Base-by-base conservation (phyloP, 345 rosid species). In the Linum usitatissimum region DNA sequence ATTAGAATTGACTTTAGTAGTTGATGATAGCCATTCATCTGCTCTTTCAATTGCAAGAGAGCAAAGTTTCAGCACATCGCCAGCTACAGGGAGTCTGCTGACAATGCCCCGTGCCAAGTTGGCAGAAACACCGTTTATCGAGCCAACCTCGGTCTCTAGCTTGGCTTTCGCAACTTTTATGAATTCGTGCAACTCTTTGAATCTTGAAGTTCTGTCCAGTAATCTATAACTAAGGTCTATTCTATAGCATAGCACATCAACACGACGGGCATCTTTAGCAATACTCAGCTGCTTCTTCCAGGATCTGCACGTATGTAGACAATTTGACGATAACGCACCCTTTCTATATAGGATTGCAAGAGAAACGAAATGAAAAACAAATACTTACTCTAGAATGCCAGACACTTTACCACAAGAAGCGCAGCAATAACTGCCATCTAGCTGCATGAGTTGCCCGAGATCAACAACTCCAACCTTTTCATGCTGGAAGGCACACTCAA, bases 341-440 rank as follows among this genome's bases (percentile, higher is more conserved):
- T 23, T 23, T 23, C 28, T 23, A 23, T 23, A 23, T 2, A 23
- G 28, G 28, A 23, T 23, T 23, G 28, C 1, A 23, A 23, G 28
- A 23, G 28, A 23, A 23, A 23, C 2, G 28, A 49, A 49, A 30
- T 56, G 68, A 30, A 64, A 62, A 40, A 55, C 18, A 57, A 66
- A 64, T 58, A 73, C 91, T 78, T 75, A 90, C 99, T 90, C 84
- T 18, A 94, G 87, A 73, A 94, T 83, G 55, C 88, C 87, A 15
- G 97, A 88, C 64, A 90, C 96, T 86, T 90, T 94, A 71, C 97
- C 99, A 55, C 99, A 94, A 9, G 96, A 81, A 67, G 90, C 92
- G 73, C 99, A 94, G 57, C 97, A 90, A 65, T 87, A 88, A 70
- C 93, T 84, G 36, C 89, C 89, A 75, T 86, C 93, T 62, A 86